Percentiles rank a stretch among this genome's conserved stretches.
phyloP scores from a whole-genome alignment of 352 stramenopile genomes.

The Phytophthora tubulina region DNA sequence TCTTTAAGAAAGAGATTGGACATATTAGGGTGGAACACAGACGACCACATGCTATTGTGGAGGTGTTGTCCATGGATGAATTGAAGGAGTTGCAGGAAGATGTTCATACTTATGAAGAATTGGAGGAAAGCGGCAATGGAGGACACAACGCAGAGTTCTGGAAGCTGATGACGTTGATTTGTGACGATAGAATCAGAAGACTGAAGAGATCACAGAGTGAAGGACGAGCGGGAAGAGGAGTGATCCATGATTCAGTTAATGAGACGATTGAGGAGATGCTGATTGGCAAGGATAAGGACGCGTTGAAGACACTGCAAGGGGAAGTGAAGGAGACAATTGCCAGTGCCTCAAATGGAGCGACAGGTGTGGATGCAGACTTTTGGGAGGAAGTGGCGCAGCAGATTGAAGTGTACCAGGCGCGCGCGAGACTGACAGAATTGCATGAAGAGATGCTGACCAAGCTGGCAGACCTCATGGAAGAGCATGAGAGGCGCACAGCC shows the following conservation, averaged over 20 bases:
- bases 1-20: conserved; percentile 46
- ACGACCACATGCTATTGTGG: conserved; percentile 70
- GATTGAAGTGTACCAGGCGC: conserved; percentile 93
- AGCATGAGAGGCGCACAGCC: conserved; percentile 62
- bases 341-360: conserved; percentile 51
- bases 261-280: conserved; percentile 93
- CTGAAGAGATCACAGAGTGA: conserved; percentile 70
- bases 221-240: conserved; percentile 75
- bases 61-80: conserved; percentile 84
- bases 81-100: conserved; percentile 88
- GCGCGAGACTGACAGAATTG: conserved; percentile 87
- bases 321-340: conserved; percentile 81
- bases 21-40: conserved; percentile 87
- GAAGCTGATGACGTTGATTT: conserved; percentile 83
- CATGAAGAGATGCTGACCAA: conserved; percentile 96
- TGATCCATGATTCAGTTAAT: conserved; percentile 89
- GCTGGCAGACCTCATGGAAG: conserved; percentile 92
- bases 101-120: conserved; percentile 92
- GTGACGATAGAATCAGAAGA: conserved; percentile 74
- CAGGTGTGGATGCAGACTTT: conserved; percentile 93
- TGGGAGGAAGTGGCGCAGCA: conserved; percentile 95
- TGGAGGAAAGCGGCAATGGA: conserved; percentile 74
- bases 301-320: conserved; percentile 57
- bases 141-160: conserved; percentile 88
- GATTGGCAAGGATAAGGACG: conserved; percentile 69